These are phyloP conservation scores for Phytophthora vignae DNA, from an alignment of 352 stramenopile genomes.

Conservation along the genomic window DNA sequence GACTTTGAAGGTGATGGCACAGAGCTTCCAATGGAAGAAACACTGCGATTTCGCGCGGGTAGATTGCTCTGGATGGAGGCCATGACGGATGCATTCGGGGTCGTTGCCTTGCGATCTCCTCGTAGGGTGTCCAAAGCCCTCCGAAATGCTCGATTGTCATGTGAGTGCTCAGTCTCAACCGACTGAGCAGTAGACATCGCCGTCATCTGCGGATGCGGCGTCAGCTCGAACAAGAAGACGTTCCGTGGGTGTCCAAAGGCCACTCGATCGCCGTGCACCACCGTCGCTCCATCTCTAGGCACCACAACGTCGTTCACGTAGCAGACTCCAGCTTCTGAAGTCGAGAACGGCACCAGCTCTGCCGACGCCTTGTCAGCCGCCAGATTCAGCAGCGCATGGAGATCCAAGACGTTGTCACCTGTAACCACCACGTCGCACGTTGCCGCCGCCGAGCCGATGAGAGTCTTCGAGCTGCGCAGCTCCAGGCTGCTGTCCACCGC, in stretches of 20 bases:
- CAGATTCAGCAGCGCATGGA: conserved; percentile 67
- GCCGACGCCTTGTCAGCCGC: conserved; percentile 41
- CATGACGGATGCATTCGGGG: conserved; percentile 18
- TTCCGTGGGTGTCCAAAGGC: conserved; percentile 57
- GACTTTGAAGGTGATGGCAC: conserved; percentile 10
- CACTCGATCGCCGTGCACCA: conserved; percentile 71
- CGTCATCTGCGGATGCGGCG: conserved; percentile 13
- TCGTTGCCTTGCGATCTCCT: conserved; percentile 42
- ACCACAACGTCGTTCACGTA: conserved; percentile 60
- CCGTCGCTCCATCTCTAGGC: conserved; percentile 43
- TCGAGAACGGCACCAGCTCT: conserved; percentile 66
- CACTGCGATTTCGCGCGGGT: conserved; percentile 1
- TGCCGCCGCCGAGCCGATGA: conserved; percentile 51
- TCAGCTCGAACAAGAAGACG: conserved; percentile 66
- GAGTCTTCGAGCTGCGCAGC: conserved; percentile 66
- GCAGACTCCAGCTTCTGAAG: conserved; percentile 42
- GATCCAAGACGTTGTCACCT: conserved; percentile 49
- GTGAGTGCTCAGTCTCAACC: conserved; percentile 12
- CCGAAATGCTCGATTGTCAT: conserved; percentile 43
- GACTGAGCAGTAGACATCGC: neutral
- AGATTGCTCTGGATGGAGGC: conserved; percentile 29
- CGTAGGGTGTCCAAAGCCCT: conserved; percentile 55
- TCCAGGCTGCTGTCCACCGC: conserved; percentile 30
- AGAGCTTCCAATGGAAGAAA: conserved; percentile 17
- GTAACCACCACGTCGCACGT: conserved; percentile 73